Evolutionary conservation across 2,329 filamentous ascomycete genomes (phyloP), one percentile per base, ranked within the genome.

Genomic region (Penicillium sp.): DNA sequence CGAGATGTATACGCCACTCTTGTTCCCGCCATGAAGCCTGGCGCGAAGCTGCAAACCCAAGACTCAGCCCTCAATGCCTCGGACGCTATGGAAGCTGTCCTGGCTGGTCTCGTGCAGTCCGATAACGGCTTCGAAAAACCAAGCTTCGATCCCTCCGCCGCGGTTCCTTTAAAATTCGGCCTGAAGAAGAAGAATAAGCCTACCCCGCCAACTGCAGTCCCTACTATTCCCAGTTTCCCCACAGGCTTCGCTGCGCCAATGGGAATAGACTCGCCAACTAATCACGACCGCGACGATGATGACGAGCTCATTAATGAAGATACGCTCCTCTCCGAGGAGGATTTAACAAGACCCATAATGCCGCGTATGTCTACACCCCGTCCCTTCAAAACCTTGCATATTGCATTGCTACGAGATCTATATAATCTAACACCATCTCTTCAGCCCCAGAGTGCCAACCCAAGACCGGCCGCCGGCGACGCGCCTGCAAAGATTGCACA

Each of bases 401-500:
- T 10, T 21, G 27, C 35, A 17, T 21, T 38, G 6, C 9, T 10
- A 25, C 27, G n/a, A 12, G 19, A 29, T 4, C 6, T n/a, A 53
- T 42, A 44, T 50, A 41, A 19, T 43, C 60, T 67, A 60, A 62
- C 50, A 29, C 29, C 9, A 23, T 33, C 43, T 33, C 41, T 41
- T 21, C 55, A 90, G 93, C 94, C 52, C 84, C 88, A 27, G 91
- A 96, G 73, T 99, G 94, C 75, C 86, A 88, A 58, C 93, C 93
- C 48, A 91, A 94, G 77, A 83, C 88, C 44, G 91, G 68, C 25
- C 66, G 90, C 58, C 96, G 93, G 66, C 89, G 93, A 55, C 88
- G 93, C 61, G 92, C 94, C 57, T 99, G 94, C 82, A 97, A 99
- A 78, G 94, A 99, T 80, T 99, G 94, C 81, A 93, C 90, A 9